A percentile compares a stretch with the other conserved stretches of the same genome.
These are phyloP conservation scores for Monosporascus sp. DNA, from an alignment of 2,329 filamentous ascomycete genomes.

Conservation along the genomic window DNA sequence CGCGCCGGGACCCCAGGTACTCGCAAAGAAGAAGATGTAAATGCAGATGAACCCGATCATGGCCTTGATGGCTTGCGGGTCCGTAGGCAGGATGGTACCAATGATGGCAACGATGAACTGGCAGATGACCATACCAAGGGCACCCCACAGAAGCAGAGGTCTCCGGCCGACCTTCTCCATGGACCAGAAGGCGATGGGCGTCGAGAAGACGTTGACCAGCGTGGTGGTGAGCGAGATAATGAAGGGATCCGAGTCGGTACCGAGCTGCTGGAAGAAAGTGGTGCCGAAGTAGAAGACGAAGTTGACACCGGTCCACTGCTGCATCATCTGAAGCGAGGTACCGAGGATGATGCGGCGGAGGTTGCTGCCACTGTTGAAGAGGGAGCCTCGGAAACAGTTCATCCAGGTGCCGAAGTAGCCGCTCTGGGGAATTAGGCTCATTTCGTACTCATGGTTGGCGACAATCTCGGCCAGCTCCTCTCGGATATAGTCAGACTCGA, in stretches of 20 bases:
- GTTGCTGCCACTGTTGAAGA: conserved; percentile 59
- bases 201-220: conserved; percentile 80
- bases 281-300: conserved; percentile 84
- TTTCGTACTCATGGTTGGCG: conserved; percentile 85
- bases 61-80: conserved; percentile 51
- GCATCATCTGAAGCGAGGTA: conserved; percentile 74
- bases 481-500: conserved; percentile 69
- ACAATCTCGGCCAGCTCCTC: conserved; percentile 78
- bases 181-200: conserved; percentile 80
- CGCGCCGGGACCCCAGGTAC: conserved; percentile 73
- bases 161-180: conserved; percentile 80
- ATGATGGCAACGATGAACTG: conserved; percentile 82
- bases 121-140: conserved; percentile 76
- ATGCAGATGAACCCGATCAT: conserved; percentile 87
- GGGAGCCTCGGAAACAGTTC: conserved; percentile 60
- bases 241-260: conserved; percentile 73
- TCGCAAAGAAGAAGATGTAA: conserved; percentile 90
- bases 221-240: conserved; percentile 81
- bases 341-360: conserved; percentile 66
- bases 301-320: conserved; percentile 83
- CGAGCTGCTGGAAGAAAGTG: conserved; percentile 74
- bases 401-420: conserved; percentile 65
- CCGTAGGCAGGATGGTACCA: conserved; percentile 42
- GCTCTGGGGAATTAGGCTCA: conserved; percentile 57
- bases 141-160: conserved; percentile 71